Evolutionary conservation across 2,329 filamentous ascomycete genomes (phyloP), one percentile per base, ranked within the genome.

Genomic region (Blumeriella jaapii): DNA sequence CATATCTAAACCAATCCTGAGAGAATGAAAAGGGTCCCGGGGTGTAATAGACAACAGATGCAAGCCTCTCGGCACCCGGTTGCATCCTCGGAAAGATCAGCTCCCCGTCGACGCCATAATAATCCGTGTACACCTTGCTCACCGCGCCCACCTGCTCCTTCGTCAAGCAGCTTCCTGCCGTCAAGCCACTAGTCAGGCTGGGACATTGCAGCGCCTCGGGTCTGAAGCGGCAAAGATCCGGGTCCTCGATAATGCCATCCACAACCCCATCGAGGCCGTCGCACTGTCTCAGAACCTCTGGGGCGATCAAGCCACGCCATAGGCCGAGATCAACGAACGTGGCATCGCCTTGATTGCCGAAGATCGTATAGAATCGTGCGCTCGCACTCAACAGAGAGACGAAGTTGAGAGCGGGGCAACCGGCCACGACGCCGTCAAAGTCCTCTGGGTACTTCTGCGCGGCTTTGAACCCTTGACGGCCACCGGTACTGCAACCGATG

Each of bases 21-120:
- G 36, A 37, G 29, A 37, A 42, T 7, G 27, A 18, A 16, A 42
- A 39, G 12, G 36, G 25, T n/a, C 34, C 36, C n/a, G 27, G 14
- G 9, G 29, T 29, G 14, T 39, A 37, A 13, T 31, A 39, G 12
- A 29, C 25, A 2, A 11, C 4, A 28, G 22, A 16, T 2, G 33
- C 36, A 3, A 38, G 6, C 68, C 10, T 59, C 8, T 61, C 61
- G 7, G 53, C 44, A 11, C 67, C 67, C 5, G 64, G 66, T 31
- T 67, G 60, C 49, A 70, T 60, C n/a, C 61, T 57, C 2, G 68
- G 67, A 47, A 64, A 71, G 11, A 69, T 57, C 2, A 70, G 50
- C 4, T 56, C 54, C 28, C 66, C 66, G 23, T 62, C 50, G 4
- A 52, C 54, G 36, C 60, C 55, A 42, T 59, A 55, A 19, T 67